Base-by-base conservation (phyloP, 176 grass and related monocot species). In the Luzula sylvatica region DNA sequence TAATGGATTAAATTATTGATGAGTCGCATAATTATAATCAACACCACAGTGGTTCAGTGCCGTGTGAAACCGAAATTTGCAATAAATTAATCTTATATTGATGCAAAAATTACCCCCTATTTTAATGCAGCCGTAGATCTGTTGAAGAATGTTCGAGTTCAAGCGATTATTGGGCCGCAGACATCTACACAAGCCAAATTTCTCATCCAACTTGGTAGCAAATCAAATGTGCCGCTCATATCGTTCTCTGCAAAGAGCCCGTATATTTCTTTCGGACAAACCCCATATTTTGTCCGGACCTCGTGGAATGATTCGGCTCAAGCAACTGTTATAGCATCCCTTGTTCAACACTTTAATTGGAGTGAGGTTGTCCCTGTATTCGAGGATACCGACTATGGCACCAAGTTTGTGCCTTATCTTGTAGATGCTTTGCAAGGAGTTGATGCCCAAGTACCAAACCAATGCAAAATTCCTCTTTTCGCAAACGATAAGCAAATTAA, bases 201-300 rank as follows among this genome's bases (percentile, higher is more conserved):
- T 35, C 39, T 93, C 9, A 58, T 65, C 18, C 14, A 81, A 23
- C 21, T 93, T 18, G 77, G 87, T 7, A 77, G 58, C 35, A 70
- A 47, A 40, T 69, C 65, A 23, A 46, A 72, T 2, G 76, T 92
- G 6, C 87, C 73, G 0, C 21, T 85, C 13, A 29, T 92, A 42
- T 78, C 81, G 32, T 81, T 81, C 65, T 77, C 76, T 13, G 47
- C 80, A 56, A 85, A 80, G 2, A 84, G 66, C 41, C 76, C 87
- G 2, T 27, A 57, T 4, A 65, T 81, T 39, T 68, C 53, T 2
- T 67, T 64, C 5, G 30, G 2, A 2, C 38, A 7, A 0, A 2
- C 62, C 3, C 72, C 72, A 23, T 92, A 67, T 57, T 75, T 86
- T 56, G 24, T 86, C 8, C 73, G 73, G 32, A 65, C 73, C 43